A percentile compares a stretch with the other conserved stretches of the same genome.
phyloP scores from a whole-genome alignment of 768 basidiomycete species.

The Dacryopinax spathularia region DNA sequence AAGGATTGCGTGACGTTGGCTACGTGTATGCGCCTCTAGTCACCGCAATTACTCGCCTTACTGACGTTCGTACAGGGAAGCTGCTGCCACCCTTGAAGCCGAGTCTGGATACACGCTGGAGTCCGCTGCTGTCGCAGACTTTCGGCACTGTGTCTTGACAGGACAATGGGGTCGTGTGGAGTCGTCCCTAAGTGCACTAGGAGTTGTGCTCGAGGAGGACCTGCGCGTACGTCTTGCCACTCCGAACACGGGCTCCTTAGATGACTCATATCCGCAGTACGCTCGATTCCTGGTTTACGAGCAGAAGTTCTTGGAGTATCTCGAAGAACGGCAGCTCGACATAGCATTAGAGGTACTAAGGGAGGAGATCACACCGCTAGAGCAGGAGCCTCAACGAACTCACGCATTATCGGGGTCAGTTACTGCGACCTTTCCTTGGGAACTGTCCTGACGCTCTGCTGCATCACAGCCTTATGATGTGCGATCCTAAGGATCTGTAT shows the following conservation, averaged over 20 bases:
- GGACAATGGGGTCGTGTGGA: slow-evolving; percentile 74
- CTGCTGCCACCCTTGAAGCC: slow-evolving; percentile 74
- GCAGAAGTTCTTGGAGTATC: slow-evolving; percentile 90
- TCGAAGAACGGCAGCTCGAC: slow-evolving; percentile 68
- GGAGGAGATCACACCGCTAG: slow-evolving; percentile 72
- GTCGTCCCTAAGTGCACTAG: slow-evolving; percentile 48
- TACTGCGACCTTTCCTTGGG: slow-evolving; percentile 6
- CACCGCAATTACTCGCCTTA: slow-evolving; percentile 9
- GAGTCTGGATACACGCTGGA: slow-evolving; percentile 89
- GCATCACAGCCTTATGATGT: slow-evolving; percentile 71
- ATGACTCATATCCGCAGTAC: slow-evolving; percentile 34
- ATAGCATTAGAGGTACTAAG: slow-evolving; percentile 74
- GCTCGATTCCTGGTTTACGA: slow-evolving; percentile 76
- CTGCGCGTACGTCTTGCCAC: slow-evolving; percentile 42
- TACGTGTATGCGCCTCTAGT: slow-evolving; percentile 30
- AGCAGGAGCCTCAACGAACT: slow-evolving; percentile 63
- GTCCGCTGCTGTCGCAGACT: slow-evolving; percentile 57
- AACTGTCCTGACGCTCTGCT: slow-evolving; percentile 8
- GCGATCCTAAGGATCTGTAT: slow-evolving; percentile 67
- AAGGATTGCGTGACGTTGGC: slow-evolving; percentile 79
- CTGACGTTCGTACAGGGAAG: slow-evolving; percentile 42
- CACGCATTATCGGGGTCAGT: slow-evolving; percentile 76
- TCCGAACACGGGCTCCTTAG: not conserved
- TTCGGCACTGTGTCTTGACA: slow-evolving; percentile 63
- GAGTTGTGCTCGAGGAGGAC: slow-evolving; percentile 51